A percentile compares a stretch with the other conserved stretches of the same genome.
These are phyloP conservation scores for Mucor ambiguus DNA, from an alignment of 371 early-diverging fungal species.

Conservation along the genomic window DNA sequence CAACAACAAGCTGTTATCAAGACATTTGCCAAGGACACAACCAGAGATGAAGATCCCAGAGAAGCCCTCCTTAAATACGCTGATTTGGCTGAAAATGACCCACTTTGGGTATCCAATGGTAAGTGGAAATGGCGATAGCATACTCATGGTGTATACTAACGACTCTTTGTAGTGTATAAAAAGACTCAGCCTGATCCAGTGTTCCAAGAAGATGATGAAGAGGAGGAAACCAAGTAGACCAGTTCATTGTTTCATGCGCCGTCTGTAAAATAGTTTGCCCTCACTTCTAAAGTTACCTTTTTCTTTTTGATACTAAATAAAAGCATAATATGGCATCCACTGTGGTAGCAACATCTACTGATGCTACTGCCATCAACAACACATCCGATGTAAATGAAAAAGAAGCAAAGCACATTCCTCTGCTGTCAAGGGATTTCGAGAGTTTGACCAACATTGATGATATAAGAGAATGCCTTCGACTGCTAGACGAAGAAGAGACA, in stretches of 20 bases:
- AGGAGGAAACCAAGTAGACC: conserved; percentile 61
- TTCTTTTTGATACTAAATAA: neutral
- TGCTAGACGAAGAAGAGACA: conserved; percentile 70
- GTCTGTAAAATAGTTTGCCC: neutral
- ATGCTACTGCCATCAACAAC: neutral
- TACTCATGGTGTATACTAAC: neutral
- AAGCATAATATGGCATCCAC: conserved; percentile 6
- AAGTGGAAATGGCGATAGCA: conserved; percentile 4
- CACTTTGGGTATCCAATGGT: conserved; percentile 83
- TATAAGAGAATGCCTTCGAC: conserved; percentile 64
- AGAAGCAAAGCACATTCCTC: neutral
- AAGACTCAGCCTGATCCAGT: conserved; percentile 82
- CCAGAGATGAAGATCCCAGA: conserved; percentile 92
- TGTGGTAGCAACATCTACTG: neutral
- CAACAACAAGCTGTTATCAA: conserved; percentile 86
- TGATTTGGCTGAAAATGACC: conserved; percentile 78
- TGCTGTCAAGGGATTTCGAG: conserved; percentile 16
- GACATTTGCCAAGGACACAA: conserved; percentile 80
- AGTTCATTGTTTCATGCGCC: neutral
- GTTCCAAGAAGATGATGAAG: conserved; percentile 68
- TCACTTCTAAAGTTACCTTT: neutral
- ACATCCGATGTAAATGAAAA: neutral
- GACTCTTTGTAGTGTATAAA: conserved; percentile 71
- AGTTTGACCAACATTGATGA: conserved; percentile 65
- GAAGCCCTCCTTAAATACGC: conserved; percentile 94